Evolutionary conservation across 805 yeast species (phyloP).

Genomic region (Candida odintsovae): DNA sequence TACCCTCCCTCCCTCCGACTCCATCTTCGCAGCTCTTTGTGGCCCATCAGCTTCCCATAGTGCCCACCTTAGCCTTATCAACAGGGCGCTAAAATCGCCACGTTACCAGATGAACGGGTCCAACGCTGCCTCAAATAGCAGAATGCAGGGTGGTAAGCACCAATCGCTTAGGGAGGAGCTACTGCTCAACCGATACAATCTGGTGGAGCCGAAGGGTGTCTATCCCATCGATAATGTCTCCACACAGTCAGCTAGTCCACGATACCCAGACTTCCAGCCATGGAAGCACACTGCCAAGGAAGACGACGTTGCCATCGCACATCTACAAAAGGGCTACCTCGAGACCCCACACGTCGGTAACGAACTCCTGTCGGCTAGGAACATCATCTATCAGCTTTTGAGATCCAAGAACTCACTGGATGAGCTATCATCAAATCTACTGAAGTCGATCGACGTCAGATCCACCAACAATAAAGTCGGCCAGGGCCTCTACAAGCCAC

Average conservation of each 20-base stretch:
- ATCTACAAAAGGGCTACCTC: constrained; percentile 65
- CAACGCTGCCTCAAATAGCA: not conserved
- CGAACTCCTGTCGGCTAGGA: constrained; percentile 68
- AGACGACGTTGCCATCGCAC: constrained; percentile 44
- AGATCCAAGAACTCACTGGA: constrained; percentile 32
- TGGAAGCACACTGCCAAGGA: constrained; percentile 61
- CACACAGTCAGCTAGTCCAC: constrained; percentile 10
- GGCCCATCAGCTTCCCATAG: too few species aligned
- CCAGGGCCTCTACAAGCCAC: constrained; percentile 61
- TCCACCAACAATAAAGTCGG: constrained; percentile 38
- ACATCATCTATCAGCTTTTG: constrained; percentile 34
- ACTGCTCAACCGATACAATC: constrained; percentile 25
- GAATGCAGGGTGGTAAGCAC: not conserved
- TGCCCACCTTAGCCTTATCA: not conserved
- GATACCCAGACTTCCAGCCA: constrained; percentile 66
- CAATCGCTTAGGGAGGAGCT: constrained; percentile 22
- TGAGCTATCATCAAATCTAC: constrained; percentile 42
- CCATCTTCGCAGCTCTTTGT: not conserved
- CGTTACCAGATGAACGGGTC: not conserved
- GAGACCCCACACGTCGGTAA: constrained; percentile 58
- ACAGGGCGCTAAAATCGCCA: not conserved
- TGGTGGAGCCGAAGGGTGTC: constrained; percentile 28
- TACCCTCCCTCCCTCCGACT: not conserved
- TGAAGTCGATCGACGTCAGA: constrained; percentile 43
- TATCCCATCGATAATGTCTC: constrained; percentile 25